Conservation (phyloP, 768 basidiomycete species). For the Russula foetens region DNA sequence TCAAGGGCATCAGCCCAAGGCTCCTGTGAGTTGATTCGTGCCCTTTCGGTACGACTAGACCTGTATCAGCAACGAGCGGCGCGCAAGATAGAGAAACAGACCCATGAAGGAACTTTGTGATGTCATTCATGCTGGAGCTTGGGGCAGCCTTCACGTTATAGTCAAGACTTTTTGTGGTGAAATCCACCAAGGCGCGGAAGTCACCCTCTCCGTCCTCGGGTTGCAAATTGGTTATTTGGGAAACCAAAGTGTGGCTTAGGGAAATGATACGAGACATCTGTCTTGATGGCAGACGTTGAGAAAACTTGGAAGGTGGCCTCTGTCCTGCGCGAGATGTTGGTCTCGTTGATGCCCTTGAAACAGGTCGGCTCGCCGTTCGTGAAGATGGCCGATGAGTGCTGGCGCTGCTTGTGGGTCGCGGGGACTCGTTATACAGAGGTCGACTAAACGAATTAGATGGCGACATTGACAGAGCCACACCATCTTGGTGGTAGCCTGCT, state of each 20-base stretch:
- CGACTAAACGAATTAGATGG: conserved; percentile 23
- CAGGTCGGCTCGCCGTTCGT: conserved; percentile 34
- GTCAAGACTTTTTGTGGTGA: conserved; percentile 53
- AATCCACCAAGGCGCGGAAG: conserved; percentile 44
- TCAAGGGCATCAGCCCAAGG: conserved; percentile 51
- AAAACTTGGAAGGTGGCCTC: conserved; percentile 27
- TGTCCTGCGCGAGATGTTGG: conserved; percentile 27
- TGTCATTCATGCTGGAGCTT: conserved; percentile 44
- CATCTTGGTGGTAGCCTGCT: conserved; percentile 6
- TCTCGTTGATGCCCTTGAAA: conserved; percentile 24
- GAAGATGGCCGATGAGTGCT: conserved; percentile 38
- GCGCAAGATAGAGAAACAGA: conserved; percentile 28
- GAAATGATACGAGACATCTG: conserved; percentile 46
- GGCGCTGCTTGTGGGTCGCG: conserved; percentile 40
- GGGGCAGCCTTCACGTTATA: conserved; percentile 47
- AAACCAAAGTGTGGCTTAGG: conserved; percentile 45
- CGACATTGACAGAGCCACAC: neutral
- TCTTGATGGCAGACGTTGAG: conserved; percentile 45
- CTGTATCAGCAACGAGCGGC: conserved; percentile 8
- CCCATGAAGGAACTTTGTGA: conserved; percentile 51
- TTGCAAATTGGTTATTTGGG: conserved; percentile 44
- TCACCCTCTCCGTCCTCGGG: conserved; percentile 37
- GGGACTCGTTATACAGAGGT: conserved; percentile 32
- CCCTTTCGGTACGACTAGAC: conserved; percentile 54
- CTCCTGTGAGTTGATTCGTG: conserved; percentile 59